A percentile compares a stretch with the other conserved stretches of the same genome.
These are phyloP conservation scores for Pseudocercospora musae DNA, from an alignment of 2,329 filamentous ascomycete species.

Conservation along the genomic window DNA sequence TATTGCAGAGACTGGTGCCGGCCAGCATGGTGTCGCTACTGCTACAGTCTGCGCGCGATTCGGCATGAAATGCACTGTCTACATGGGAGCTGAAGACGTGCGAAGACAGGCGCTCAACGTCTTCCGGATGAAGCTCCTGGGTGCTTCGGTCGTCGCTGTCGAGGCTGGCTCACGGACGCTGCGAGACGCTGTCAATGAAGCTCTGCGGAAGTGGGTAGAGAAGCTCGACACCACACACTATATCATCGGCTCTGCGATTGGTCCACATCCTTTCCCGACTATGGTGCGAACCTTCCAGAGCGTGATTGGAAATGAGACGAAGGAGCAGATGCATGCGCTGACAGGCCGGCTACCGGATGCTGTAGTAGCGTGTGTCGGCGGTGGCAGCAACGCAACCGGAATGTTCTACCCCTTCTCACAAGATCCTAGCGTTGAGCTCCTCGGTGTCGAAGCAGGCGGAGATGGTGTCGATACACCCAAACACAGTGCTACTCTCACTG, in stretches of 20 bases:
- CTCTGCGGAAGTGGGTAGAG: constrained; percentile 89
- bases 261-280: constrained; percentile 94
- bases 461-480: constrained; percentile 82
- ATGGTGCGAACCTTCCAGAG: constrained; percentile 98
- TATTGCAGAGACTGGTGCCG: constrained; percentile 95
- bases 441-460: constrained; percentile 93
- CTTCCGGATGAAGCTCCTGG: constrained; percentile 95
- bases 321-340: constrained; percentile 80
- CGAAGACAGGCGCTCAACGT: constrained; percentile 95
- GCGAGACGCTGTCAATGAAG: constrained; percentile 79
- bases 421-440: constrained; percentile 77
- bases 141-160: constrained; percentile 87
- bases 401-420: constrained; percentile 98
- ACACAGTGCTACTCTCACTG: constrained; percentile 83
- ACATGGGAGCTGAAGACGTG: constrained; percentile 98
- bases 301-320: constrained; percentile 92
- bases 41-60: constrained; percentile 98
- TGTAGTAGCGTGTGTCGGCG: constrained; percentile 93
- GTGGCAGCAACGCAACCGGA: constrained; percentile 89
- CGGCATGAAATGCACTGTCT: constrained; percentile 95
- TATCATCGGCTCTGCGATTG: constrained; percentile 96
- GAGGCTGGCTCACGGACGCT: constrained; percentile 75
- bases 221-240: constrained; percentile 94
- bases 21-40: constrained; percentile 96
- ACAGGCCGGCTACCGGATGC: constrained; percentile 89